Evolutionary conservation across 768 basidiomycete genomes (phyloP), one percentile per base, ranked within the genome.

Genomic region (Pisolithus orientalis): DNA sequence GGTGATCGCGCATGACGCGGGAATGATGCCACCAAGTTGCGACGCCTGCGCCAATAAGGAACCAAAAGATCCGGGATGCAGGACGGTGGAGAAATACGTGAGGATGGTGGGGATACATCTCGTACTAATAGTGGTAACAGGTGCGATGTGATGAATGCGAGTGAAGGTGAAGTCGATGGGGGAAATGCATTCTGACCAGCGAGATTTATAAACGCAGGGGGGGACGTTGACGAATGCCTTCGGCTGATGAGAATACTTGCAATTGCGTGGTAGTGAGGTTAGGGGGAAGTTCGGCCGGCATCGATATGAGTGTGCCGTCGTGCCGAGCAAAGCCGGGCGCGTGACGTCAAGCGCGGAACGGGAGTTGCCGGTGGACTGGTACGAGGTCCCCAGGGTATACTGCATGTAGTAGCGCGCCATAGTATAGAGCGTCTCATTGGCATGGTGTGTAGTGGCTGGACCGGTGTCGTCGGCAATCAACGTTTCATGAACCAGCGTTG

Each of bases 61-160:
- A 85, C 86, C 86, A 88, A 63, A 87, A 29, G 50, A 85, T 39
- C 56, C 86, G 83, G 42, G 79, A 79, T n/a, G 80, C 78, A 6
- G 75, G 62, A 50, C 70, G 65, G 47, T 65, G 67, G 55, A 64
- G 49, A 27, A 57, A 53, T 39, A 60, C 2, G 48, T 60, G 55
- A 1, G 53, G 47, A 51, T 63, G 58, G 0, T 57, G 56, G 11
- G 7, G 34, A 34, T 62, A 47, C 69, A 69, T 69, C 49, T 3
- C 13, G 44, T 27, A 16, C 3, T 21, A 21, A 21, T 21, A 21
- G 28, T 27, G 48, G 40, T 32, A 27, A 21, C 6, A 13, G 21
- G 24, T 42, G 32, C 43, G 32, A 17, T 42, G 17, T 14, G 13
- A 9, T 39, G 49, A n/a, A 16, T 43, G 44, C 51, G 34, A 34